Evolutionary conservation across 371 early-diverging fungal genomes (phyloP).

Genomic region (Apophysomyces variabilis): DNA sequence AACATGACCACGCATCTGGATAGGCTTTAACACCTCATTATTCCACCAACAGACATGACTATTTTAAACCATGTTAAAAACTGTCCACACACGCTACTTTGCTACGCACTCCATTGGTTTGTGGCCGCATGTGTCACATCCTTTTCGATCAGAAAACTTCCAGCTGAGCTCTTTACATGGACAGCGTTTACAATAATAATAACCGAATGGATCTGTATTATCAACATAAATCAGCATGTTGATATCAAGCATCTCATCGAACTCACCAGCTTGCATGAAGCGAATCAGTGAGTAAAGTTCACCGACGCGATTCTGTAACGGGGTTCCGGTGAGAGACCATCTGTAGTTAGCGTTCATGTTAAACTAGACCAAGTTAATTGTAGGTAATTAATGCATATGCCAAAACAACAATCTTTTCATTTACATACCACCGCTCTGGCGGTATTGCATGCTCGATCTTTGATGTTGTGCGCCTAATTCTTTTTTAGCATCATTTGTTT

Average conservation of each 20-base stretch:
- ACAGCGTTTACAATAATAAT: slow-evolving; percentile 91
- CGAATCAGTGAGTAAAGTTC: slow-evolving; percentile 97
- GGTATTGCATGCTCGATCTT: slow-evolving; percentile 91
- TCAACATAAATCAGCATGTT: neutral
- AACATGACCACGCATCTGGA: slow-evolving; percentile 76
- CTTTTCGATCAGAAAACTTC: slow-evolving; percentile 68
- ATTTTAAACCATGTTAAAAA: neutral
- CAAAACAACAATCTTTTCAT: neutral
- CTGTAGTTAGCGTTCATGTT: slow-evolving; percentile 72
- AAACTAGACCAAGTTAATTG: slow-evolving; percentile 53
- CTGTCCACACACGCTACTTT: neutral
- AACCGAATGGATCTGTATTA: slow-evolving; percentile 66
- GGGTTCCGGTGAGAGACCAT: slow-evolving; percentile 97
- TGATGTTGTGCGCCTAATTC: slow-evolving; percentile 88
- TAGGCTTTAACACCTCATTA: slow-evolving; percentile 90
- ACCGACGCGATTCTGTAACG: slow-evolving; percentile 97
- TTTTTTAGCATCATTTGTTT: neutral
- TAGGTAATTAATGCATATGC: neutral
- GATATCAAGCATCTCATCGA: slow-evolving; percentile 6
- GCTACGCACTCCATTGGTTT: slow-evolving; percentile 65
- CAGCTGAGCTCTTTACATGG: slow-evolving; percentile 82
- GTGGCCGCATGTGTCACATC: slow-evolving; percentile 83
- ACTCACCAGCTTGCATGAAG: slow-evolving; percentile 65
- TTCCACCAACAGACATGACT: slow-evolving; percentile 98
- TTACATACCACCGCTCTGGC: slow-evolving; percentile 76